These are phyloP conservation scores for Chaetomiaceae sp. DNA, from an alignment of 2,329 filamentous ascomycete species.

Conservation along the genomic window DNA sequence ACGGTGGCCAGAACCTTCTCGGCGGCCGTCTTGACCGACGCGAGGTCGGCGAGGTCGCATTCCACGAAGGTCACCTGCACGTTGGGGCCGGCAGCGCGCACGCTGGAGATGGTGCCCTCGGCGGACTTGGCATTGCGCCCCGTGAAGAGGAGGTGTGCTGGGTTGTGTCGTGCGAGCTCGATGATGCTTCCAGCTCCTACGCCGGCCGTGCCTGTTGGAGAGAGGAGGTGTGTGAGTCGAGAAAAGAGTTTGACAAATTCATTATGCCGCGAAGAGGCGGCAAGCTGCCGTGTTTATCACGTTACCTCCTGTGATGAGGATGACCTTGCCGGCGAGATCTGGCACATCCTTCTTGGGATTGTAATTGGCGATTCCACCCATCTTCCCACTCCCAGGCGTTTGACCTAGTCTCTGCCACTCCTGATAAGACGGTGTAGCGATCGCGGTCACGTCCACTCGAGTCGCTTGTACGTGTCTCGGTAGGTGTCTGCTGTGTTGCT, in stretches of 20 bases:
- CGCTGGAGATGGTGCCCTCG: slow-evolving; percentile 10
- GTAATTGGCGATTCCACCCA: background rate
- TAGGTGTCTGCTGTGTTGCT: too few species aligned
- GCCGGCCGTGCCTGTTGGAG: slow-evolving; percentile 36
- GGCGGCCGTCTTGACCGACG: slow-evolving; percentile 36
- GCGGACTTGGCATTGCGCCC: slow-evolving; percentile 21
- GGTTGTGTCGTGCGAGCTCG: slow-evolving; percentile 35
- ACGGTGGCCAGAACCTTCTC: slow-evolving; percentile 28
- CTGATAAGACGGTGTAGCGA: too few species aligned
- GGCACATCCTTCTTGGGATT: slow-evolving; percentile 6
- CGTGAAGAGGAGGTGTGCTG: slow-evolving; percentile 22
- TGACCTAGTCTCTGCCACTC: too few species aligned
- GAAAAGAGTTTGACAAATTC: too few species aligned
- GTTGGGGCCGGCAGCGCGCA: background rate
- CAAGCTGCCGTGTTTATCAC: background rate
- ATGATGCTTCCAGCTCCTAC: slow-evolving; percentile 40
- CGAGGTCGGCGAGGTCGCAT: slow-evolving; percentile 27
- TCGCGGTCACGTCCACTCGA: too few species aligned
- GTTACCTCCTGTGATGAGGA: slow-evolving; percentile 40
- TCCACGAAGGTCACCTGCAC: slow-evolving; percentile 11
- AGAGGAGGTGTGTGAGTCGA: background rate
- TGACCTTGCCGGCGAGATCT: slow-evolving; percentile 31
- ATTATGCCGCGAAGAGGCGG: background rate
- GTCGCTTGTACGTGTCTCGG: too few species aligned
- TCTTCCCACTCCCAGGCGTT: too few species aligned